These are phyloP conservation scores for Sarocladium brachiariae DNA, from an alignment of 2,329 filamentous ascomycete genomes.

Conservation along the genomic window DNA sequence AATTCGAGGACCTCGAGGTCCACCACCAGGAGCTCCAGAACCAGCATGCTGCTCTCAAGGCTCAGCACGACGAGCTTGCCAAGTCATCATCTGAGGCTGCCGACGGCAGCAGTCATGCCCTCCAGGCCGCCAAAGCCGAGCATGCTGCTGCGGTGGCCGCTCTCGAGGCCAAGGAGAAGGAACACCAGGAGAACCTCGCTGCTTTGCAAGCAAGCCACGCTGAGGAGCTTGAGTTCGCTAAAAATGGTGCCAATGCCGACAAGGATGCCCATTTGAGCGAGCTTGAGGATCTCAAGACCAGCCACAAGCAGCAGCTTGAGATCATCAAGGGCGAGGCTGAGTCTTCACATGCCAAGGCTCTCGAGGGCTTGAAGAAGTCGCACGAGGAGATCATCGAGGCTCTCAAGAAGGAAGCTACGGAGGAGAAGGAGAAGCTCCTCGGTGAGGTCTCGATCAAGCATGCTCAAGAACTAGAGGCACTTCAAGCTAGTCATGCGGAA, in stretches of 20 bases:
- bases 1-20: conserved; percentile 53
- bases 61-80: conserved; percentile 45
- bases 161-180: conserved; percentile 43
- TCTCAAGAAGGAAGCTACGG: conserved; percentile 33
- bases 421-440: conserved; percentile 29
- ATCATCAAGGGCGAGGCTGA: conserved; percentile 36
- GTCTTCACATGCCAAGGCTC: conserved; percentile 30
- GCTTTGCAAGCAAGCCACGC: conserved; percentile 50
- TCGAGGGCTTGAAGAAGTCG: conserved; percentile 34
- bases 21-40: conserved; percentile 46
- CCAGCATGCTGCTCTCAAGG: conserved; percentile 38
- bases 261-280: conserved; percentile 41
- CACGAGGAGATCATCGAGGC: conserved; percentile 36
- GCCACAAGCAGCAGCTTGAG: conserved; percentile 44
- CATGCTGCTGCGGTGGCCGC: conserved; percentile 37
- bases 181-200: conserved; percentile 48
- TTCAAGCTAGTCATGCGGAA: conserved; percentile 25
- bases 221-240: conserved; percentile 51
- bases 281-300: conserved; percentile 48
- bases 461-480: conserved; percentile 7
- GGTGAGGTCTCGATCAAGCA: conserved; percentile 2
- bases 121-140: conserved; percentile 36
- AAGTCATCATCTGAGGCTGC: conserved; percentile 27
- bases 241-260: conserved; percentile 44
- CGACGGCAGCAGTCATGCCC: conserved; percentile 33